Conservation (phyloP, 345 rosid species). For the Cardamine occulta region DNA sequence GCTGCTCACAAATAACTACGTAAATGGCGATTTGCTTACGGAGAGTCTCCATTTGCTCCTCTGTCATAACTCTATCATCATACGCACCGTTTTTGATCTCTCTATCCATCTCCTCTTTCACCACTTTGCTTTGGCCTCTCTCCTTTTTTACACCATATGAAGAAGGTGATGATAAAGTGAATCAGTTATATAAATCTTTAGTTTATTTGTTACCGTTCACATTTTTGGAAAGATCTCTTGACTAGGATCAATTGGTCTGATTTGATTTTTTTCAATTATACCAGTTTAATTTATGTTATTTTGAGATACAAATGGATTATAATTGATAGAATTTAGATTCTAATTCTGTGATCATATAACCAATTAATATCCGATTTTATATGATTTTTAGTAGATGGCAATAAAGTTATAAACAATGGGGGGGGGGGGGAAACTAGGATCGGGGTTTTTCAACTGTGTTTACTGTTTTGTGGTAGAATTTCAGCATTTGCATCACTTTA, state of each 20-base stretch:
- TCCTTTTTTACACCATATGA: slow-evolving; percentile 13
- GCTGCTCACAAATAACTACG: slow-evolving; percentile 56
- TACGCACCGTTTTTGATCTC: slow-evolving; percentile 37
- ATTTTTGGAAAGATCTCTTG: slow-evolving; percentile 27
- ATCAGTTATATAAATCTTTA: background rate
- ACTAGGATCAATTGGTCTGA: slow-evolving; percentile 11
- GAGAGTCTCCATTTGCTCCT: slow-evolving; percentile 70
- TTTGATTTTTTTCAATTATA: background rate
- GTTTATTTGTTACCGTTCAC: no score
- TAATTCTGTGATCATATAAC: background rate
- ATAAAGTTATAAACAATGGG: background rate
- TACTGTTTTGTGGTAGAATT: background rate
- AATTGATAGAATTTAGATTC: background rate
- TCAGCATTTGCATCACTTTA: no score
- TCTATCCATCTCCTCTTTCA: slow-evolving; percentile 40
- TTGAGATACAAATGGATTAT: background rate
- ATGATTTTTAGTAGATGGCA: background rate
- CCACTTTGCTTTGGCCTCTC: slow-evolving; percentile 12
- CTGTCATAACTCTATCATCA: slow-evolving; percentile 56
- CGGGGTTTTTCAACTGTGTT: background rate
- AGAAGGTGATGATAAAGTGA: slow-evolving; percentile 8
- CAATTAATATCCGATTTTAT: slow-evolving; percentile 11
- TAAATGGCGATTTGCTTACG: slow-evolving; percentile 72
- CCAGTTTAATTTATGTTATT: no score
- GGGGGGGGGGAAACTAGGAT: no score